These are phyloP conservation scores for Psilocybe tampanensis DNA, from an alignment of 768 basidiomycete genomes.

Conservation along the genomic window DNA sequence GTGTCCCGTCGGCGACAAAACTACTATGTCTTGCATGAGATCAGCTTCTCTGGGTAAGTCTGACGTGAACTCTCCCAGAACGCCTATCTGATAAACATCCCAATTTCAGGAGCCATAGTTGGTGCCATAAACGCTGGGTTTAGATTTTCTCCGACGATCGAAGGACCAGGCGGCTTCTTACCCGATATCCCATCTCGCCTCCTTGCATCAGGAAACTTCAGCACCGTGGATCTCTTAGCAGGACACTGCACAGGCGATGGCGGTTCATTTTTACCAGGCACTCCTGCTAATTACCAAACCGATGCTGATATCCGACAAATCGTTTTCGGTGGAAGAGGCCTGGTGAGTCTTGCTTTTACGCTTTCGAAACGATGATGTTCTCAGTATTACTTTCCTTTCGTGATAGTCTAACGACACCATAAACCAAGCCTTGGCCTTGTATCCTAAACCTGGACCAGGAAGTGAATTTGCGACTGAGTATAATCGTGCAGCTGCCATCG, in stretches of 20 bases:
- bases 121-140: conserved; percentile 40
- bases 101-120: conserved; percentile 33
- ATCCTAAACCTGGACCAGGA: conserved; percentile 36
- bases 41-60: conserved; percentile 34
- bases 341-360: too few relatives aligned
- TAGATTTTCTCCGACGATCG: conserved; percentile 38
- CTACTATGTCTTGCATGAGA: conserved; percentile 36
- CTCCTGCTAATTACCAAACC: conserved; percentile 37
- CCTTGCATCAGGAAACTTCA: conserved; percentile 24
- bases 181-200: conserved; percentile 40
- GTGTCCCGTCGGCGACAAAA: conserved; percentile 24
- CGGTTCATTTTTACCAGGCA: conserved; percentile 40
- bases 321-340: conserved; percentile 32
- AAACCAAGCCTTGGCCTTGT: conserved; percentile 34
- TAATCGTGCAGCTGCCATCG: conserved; percentile 42
- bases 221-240: conserved; percentile 41
- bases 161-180: conserved; percentile 38
- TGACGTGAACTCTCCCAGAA: background rate
- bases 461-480: conserved; percentile 41
- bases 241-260: conserved; percentile 49
- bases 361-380: too few relatives aligned
- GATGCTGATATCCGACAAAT: conserved; percentile 40
- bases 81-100: background rate
- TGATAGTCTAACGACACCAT: conserved; percentile 40
- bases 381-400: too few relatives aligned